Conservation (phyloP, 306 rosid genomes). For the Quercus gilva region DNA sequence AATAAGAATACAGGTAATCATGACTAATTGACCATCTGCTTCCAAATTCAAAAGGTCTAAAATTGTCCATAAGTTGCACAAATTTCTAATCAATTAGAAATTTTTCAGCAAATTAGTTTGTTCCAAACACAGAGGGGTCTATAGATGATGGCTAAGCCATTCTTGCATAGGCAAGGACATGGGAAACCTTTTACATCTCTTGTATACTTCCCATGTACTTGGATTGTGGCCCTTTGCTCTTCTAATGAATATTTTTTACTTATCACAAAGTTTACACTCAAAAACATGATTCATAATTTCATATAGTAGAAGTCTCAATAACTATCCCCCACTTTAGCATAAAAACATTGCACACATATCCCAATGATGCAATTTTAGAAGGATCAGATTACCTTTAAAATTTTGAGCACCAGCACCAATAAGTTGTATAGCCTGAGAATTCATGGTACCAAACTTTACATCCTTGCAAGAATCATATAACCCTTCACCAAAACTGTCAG, state of each 20-base stretch:
- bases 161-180: not conserved
- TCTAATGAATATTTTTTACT: too few relatives aligned
- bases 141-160: not conserved
- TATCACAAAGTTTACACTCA: not conserved
- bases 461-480: constrained; percentile 93
- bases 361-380: constrained; percentile 29
- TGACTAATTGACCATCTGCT: not conserved
- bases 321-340: not conserved
- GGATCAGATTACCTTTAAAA: constrained; percentile 56
- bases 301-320: not conserved
- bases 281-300: not conserved
- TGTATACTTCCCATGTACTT: too few relatives aligned
- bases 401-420: constrained; percentile 90
- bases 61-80: not conserved
- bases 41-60: not conserved
- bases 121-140: not conserved
- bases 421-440: constrained; percentile 77
- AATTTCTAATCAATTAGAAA: not conserved
- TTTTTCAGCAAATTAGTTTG: not conserved
- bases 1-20: not conserved
- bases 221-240: too few relatives aligned
- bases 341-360: constrained; percentile 3
- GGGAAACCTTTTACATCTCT: not conserved
- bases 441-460: constrained; percentile 88
- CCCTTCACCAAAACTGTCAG: constrained; percentile 91